Evolutionary conservation across 805 yeast species (phyloP).

Genomic region (Candida maris): DNA sequence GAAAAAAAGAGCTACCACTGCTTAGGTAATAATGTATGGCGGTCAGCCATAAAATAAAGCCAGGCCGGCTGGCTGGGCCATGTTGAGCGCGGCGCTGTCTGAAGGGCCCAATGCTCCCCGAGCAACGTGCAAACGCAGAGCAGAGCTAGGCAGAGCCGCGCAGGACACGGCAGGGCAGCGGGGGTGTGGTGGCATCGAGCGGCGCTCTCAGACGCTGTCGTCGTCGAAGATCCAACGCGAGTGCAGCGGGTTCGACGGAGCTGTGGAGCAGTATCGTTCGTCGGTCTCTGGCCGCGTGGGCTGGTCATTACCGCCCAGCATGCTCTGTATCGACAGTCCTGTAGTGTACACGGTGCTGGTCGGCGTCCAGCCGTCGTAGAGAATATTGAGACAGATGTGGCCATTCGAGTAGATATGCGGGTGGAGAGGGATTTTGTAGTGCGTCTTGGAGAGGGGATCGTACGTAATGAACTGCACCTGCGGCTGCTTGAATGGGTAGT

Average conservation of each 20-base stretch:
- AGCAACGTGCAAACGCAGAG: too few species aligned
- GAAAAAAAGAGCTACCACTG: too few species aligned
- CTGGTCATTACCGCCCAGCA: constrained; percentile 49
- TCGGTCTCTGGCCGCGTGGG: constrained; percentile 59
- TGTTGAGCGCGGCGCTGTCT: too few species aligned
- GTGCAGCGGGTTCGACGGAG: constrained; percentile 56
- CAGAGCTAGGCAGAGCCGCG: too few species aligned
- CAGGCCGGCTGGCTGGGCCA: too few species aligned
- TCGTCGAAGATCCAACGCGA: constrained; percentile 57
- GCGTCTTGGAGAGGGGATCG: constrained; percentile 11
- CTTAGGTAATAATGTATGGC: too few species aligned
- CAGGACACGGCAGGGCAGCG: too few species aligned
- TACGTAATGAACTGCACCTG: constrained; percentile 46
- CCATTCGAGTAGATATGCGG: constrained; percentile 78
- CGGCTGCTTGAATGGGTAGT: constrained; percentile 60
- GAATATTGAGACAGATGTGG: constrained; percentile 67
- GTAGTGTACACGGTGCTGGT: constrained; percentile 50
- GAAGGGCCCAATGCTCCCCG: too few species aligned
- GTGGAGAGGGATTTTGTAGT: constrained; percentile 52
- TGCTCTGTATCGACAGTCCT: constrained; percentile 58
- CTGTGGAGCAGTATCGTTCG: constrained; percentile 42
- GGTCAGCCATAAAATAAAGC: too few species aligned
- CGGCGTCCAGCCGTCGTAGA: constrained; percentile 68
- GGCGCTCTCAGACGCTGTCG: constrained; percentile 36
- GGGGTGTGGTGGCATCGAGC: not conserved